Evolutionary conservation across 2,329 filamentous ascomycete species (phyloP), one percentile per base, ranked within the genome.

Genomic region (Coniochaeta prunicola): DNA sequence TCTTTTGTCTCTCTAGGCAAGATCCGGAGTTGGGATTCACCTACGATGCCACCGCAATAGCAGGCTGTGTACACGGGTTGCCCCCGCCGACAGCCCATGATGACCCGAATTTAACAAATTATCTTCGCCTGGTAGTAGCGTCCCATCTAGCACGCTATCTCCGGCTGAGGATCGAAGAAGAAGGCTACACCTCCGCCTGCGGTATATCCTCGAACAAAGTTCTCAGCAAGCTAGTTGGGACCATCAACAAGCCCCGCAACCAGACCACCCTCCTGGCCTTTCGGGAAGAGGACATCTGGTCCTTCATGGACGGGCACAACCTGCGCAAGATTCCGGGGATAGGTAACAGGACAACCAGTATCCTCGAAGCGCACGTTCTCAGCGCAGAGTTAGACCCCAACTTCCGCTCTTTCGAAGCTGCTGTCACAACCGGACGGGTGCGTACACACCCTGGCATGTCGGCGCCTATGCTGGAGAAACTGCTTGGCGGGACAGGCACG

Each of bases 171-270:
- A 77, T 97, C 12, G 89, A 96, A 67, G 77, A 86, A 53, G 80
- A 91, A 53, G 91, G 91, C 1, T 96, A 93, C 73, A 96, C 92
- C 0, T 89, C 89, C 30, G 93, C 92, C 1, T 92, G 90, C 45
- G 93, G 93, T 4, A 85, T 97, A 24, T 88, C 92, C 2, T 96
- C 91, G 0, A 93, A 88, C 67, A 97, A 97, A 72, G 73, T 93
- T 5, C 78, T 96, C 12, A 86, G 90, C 60, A 97, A 97, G 72
- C 80, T 97, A 15, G 90, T 86, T 10, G 93, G 93, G 13, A 89
- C 85, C 70, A 77, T 88, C 60, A 85, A 97, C 70, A 97, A 97
- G 74, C 93, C 93, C 1, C 87, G 87, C 60, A 88, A 85, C 61
- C 94, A 97, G 72, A 97, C 93, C 0, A 91, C 90, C 0, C 76